These are phyloP conservation scores for Pseudofabraea citricarpa DNA, from an alignment of 2,329 filamentous ascomycete genomes.

Conservation along the genomic window DNA sequence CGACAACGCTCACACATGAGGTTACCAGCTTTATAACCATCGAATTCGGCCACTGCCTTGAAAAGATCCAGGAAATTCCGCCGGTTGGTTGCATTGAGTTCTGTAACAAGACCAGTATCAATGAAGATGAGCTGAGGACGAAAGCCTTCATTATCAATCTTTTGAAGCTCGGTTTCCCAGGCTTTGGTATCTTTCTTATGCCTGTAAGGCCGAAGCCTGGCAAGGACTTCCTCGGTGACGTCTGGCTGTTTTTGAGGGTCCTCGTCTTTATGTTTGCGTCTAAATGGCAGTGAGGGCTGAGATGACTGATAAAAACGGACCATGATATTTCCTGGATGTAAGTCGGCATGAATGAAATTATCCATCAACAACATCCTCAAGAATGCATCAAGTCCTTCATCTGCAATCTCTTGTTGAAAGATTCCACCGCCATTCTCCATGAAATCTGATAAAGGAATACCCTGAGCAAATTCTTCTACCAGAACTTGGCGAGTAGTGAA, in stretches of 20 bases:
- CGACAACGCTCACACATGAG: slow-evolving; percentile 95
- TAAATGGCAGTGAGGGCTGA: slow-evolving; percentile 59
- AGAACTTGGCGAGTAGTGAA: slow-evolving; percentile 90
- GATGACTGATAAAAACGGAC: slow-evolving; percentile 92
- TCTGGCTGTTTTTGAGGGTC: slow-evolving; percentile 53
- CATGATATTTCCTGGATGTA: slow-evolving; percentile 99
- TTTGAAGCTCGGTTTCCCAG: slow-evolving; percentile 70
- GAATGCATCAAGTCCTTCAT: slow-evolving; percentile 93
- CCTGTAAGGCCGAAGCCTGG: slow-evolving; percentile 70
- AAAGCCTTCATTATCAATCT: slow-evolving; percentile 83
- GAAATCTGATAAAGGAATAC: slow-evolving; percentile 86
- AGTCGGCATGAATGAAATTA: slow-evolving; percentile 94
- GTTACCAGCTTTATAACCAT: slow-evolving; percentile 90
- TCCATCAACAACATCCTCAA: slow-evolving; percentile 94
- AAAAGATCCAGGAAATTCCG: slow-evolving; percentile 93
- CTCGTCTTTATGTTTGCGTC: slow-evolving; percentile 20
- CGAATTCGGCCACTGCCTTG: slow-evolving; percentile 91
- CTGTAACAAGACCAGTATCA: slow-evolving; percentile 91
- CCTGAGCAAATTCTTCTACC: slow-evolving; percentile 93
- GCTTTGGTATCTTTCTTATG: slow-evolving; percentile 55
- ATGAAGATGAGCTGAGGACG: slow-evolving; percentile 95
- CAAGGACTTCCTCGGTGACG: slow-evolving; percentile 82
- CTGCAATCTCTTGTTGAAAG: slow-evolving; percentile 90
- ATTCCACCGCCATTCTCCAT: slow-evolving; percentile 86
- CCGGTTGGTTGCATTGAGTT: slow-evolving; percentile 82